Evolutionary conservation across 306 rosid genomes (phyloP), one percentile per base, ranked within the genome.

Genomic region (Canavalia gladiata): DNA sequence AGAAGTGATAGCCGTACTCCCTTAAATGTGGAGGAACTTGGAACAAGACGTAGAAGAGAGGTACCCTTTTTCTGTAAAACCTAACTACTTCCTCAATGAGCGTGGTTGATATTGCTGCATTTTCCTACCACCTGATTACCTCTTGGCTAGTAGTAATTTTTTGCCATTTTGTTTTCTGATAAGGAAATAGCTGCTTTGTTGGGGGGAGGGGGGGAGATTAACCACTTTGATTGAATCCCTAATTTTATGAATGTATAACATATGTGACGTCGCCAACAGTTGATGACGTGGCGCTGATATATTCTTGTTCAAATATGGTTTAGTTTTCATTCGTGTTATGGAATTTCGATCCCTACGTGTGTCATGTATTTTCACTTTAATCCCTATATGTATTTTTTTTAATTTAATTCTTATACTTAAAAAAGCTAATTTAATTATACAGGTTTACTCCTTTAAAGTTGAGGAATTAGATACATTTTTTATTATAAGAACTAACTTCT

Each of bases 11-110:
- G 78, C 25, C 83, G 42, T 43, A 49, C 34, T 66, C 80, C 85
- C 35, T 77, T 67, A 42, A 88, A 76, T 72, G 82, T 39, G 68
- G 91, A 88, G 81, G 89, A 90, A 63, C 97, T 91, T 59, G 28
- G 86, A 55, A 65, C 90, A 67, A 85, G 87, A 86, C 86, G 86
- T 74, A 85, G 83, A 83, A 87, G 77, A 84, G 92, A 89, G 97
- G 98, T 94, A 80, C 47, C 34, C 42, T 39, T 33, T n/a, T 43
- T 46, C 30, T 46, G 77, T 18, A 18, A 68, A 69, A 77, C 62
- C 35, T 51, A 73, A 51, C 7, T 46, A 13, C 34, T 37, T 68
- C 55, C 73, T 42, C 35, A 54, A 28, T 69, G 43, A 47, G 55
- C 55, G 18, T 69, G 75, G 25, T 70, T 33, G 59, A 33, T 33